A percentile compares a stretch with the other conserved stretches of the same genome.
Conservation (phyloP, 768 basidiomycete species). For the Trametopsis cervina region DNA sequence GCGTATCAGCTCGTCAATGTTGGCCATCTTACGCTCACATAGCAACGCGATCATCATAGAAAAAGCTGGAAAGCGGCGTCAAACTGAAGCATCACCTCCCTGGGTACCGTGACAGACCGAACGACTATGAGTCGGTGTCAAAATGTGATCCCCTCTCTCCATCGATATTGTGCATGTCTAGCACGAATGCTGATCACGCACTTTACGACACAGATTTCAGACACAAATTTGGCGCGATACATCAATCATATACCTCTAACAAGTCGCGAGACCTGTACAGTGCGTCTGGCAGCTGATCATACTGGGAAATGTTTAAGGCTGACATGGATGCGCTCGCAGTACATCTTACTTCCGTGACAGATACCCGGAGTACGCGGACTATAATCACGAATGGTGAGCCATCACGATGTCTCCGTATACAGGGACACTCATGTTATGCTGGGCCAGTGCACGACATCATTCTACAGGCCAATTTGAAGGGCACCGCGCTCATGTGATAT, state of each 20-base stretch:
- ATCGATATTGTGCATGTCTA: too few relatives aligned
- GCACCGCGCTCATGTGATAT: slow-evolving; percentile 22
- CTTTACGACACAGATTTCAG: slow-evolving; percentile 54
- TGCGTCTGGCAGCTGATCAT: too few relatives aligned
- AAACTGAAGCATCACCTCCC: slow-evolving; percentile 62
- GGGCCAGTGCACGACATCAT: slow-evolving; percentile 24
- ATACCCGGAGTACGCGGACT: slow-evolving; percentile 63
- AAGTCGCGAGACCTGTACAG: slow-evolving; percentile 68
- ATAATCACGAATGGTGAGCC: slow-evolving; percentile 70
- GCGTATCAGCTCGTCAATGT: slow-evolving; percentile 10
- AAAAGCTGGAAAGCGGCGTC: slow-evolving; percentile 73
- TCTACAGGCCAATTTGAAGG: slow-evolving; percentile 23
- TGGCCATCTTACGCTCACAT: background rate
- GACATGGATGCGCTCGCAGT: slow-evolving; percentile 34
- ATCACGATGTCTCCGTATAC: background rate
- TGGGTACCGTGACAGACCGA: slow-evolving; percentile 66
- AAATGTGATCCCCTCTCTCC: slow-evolving; percentile 46
- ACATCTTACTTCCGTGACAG: slow-evolving; percentile 77
- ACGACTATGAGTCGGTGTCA: slow-evolving; percentile 71
- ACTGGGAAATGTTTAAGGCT: slow-evolving; percentile 4
- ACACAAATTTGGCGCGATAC: slow-evolving; percentile 63
- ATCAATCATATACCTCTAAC: slow-evolving; percentile 62
- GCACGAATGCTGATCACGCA: slow-evolving; percentile 3
- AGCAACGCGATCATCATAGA: slow-evolving; percentile 32
- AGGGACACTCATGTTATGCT: background rate